These are phyloP conservation scores for Agaricus subrufescens DNA, from an alignment of 768 basidiomycete species.

Conservation along the genomic window DNA sequence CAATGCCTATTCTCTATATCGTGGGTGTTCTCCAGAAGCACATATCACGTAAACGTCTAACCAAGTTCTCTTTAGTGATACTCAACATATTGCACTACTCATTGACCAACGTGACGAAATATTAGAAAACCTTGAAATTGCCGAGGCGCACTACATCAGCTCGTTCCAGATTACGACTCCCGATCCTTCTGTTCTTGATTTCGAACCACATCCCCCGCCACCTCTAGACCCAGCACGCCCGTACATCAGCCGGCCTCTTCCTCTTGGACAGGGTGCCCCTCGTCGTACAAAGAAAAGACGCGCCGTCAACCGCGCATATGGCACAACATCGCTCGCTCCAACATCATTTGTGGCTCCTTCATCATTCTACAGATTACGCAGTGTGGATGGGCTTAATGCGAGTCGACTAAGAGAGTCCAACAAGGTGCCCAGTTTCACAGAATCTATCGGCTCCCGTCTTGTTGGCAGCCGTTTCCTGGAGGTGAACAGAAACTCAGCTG, in stretches of 20 bases:
- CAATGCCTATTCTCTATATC: constrained; percentile 71
- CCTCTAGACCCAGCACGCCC: constrained; percentile 42
- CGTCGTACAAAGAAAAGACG: constrained; percentile 39
- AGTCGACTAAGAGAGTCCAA: constrained; percentile 49
- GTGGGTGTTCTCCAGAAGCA: constrained; percentile 33
- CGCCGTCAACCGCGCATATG: constrained; percentile 58
- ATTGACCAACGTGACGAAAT: constrained; percentile 75
- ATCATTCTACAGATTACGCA: constrained; percentile 71
- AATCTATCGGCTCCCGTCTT: constrained; percentile 58
- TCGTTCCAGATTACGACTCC: constrained; percentile 73
- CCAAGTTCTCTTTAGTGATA: constrained; percentile 46
- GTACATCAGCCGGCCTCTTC: constrained; percentile 66
- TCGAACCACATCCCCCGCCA: constrained; percentile 35
- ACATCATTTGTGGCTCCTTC: constrained; percentile 78
- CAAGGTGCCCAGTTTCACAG: constrained; percentile 42
- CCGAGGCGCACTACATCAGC: constrained; percentile 72
- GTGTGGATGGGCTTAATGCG: constrained; percentile 54
- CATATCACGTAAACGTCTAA: constrained; percentile 1
- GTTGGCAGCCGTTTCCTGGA: constrained; percentile 73
- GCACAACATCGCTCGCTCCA: constrained; percentile 64
- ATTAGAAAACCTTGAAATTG: constrained; percentile 75
- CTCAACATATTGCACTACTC: constrained; percentile 57
- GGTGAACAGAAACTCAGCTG: constrained; percentile 54
- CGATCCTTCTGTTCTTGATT: constrained; percentile 65
- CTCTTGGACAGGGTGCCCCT: constrained; percentile 36